Evolutionary conservation across 768 basidiomycete species (phyloP), one percentile per base, ranked within the genome.

Genomic region (Multifurca ochricompacta): DNA sequence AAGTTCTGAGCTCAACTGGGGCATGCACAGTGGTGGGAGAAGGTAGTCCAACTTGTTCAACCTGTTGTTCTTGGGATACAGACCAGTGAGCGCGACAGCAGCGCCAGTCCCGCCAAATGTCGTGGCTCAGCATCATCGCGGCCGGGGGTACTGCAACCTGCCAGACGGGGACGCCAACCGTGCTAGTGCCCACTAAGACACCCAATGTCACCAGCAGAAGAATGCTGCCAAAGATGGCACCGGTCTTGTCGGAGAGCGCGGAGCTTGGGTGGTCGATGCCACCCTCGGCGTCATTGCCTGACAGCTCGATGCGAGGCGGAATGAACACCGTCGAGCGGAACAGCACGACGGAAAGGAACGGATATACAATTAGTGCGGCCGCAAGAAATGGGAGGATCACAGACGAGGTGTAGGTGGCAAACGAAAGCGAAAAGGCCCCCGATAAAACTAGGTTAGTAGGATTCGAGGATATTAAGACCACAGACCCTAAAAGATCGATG

Each of bases 361-460:
- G 81, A 64, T 83, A 87, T 6, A 81, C 75, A n/a, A 82, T 43
- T 18, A 73, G 65, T 66, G 74, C 83, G 73, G 70, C 70, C 3
- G 78, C 83, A 27, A 94, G 65, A 62, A 91, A 87, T 0, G 92
- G 91, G 11, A 94, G 71, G 45, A 89, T 84, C 14, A 86, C 80
- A 69, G 91, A 91, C 0, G 85, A 87, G 0, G 87, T 88, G 69
- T 87, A 93, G 0, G 81, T 79, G 8, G 79, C 77, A 59, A 89
- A 88, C 45, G 86, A 84, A 42, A 95, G 75, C 4, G 72, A 65
- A 66, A 96, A 92, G 0, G 91, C 90, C 49, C 90, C 91, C 46
- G 90, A 87, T 21, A 96, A 81, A 43, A 98, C 87, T 19, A 96
- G 83, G 63, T 97, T 98, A 1, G 95, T 98, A 2, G 90, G 91